Percentiles rank a stretch among this genome's conserved stretches.
These are phyloP conservation scores for Ogataea nakhonphanomensis DNA, from an alignment of 805 yeast species.

Conservation along the genomic window DNA sequence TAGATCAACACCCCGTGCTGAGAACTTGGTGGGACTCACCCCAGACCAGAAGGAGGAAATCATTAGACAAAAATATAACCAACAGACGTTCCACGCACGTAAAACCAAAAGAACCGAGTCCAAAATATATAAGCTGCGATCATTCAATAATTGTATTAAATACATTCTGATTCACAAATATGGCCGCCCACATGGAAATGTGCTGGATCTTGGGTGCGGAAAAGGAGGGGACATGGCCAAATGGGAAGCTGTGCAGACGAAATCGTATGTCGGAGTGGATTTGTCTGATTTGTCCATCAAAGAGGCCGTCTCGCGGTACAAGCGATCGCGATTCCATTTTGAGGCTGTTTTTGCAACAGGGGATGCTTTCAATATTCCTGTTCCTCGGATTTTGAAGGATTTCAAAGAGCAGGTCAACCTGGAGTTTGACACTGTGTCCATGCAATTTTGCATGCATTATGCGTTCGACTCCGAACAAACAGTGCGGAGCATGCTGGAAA, in stretches of 20 bases:
- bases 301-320: constrained; percentile 79
- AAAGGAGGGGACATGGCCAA: constrained; percentile 96
- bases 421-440: constrained; percentile 84
- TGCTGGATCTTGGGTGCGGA: constrained; percentile 91
- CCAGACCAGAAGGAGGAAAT: constrained; percentile 50
- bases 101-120: constrained; percentile 63
- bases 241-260: constrained; percentile 71
- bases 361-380: constrained; percentile 74
- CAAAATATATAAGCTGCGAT: constrained; percentile 79
- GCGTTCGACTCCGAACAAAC: constrained; percentile 86
- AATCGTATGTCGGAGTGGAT: constrained; percentile 86
- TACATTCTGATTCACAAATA: constrained; percentile 76
- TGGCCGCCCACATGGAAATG: constrained; percentile 51
- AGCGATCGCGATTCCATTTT: constrained; percentile 42
- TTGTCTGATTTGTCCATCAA: constrained; percentile 82
- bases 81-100: constrained; percentile 68
- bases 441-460: constrained; percentile 93
- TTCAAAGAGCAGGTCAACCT: constrained; percentile 62
- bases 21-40: constrained; percentile 33
- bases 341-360: constrained; percentile 82
- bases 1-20: constrained; percentile 6
- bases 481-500: constrained; percentile 66
- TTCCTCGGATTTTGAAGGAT: constrained; percentile 64
- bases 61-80: constrained; percentile 83
- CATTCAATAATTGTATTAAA: constrained; percentile 89